Evolutionary conservation across 805 yeast genomes (phyloP), one percentile per base, ranked within the genome.

Genomic region (Saccharomycopsis sp.): DNA sequence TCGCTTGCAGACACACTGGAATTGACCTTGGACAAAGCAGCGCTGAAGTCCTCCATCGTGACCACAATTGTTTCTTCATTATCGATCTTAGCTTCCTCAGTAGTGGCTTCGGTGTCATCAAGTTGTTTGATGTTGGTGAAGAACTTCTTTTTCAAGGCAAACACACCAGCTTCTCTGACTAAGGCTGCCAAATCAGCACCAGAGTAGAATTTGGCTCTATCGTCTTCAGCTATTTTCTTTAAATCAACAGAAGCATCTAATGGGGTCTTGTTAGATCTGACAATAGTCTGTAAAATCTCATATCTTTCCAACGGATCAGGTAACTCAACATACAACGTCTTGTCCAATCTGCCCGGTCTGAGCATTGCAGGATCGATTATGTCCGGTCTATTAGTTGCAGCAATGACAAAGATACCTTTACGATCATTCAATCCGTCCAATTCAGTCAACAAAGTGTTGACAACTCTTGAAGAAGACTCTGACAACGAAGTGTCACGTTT

Each of bases 331-430:
- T 85, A 92, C 51, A 92, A 74, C 1, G 97, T 89, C 71, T 92
- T 94, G 68, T 94, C 98, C 65, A 92, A 77, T 71, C 99, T 82
- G 3, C 98, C 99, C 0, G 98, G 98, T 68, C 99, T 81, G 51
- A 94, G 73, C 98, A 92, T 94, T 0, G 99, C 99, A 2, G 97
- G 91, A 71, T 92, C 99, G 63, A 92, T 94, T 89, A 92, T 92
- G 69, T 92, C 99, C 0, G 98, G 98, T 69, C 99, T 80, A 66
- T 92, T 92, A 0, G 99, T 92, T 1, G 99, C 99, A 29, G 97
- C 98, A 64, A 92, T 82, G 2, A 92, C 98, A 70, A 87, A 94
- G 1, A 92, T 89, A 1, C 98, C 98, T 60, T 86, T 82, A 64
- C 98, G 78, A 64, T 92, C 97, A 64, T 90, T 91, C 57, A 92